A percentile compares a stretch with the other conserved stretches of the same genome.
Evolutionary conservation across 176 grass and related monocot species (phyloP).

Genomic region (Cenchrus purpureus): DNA sequence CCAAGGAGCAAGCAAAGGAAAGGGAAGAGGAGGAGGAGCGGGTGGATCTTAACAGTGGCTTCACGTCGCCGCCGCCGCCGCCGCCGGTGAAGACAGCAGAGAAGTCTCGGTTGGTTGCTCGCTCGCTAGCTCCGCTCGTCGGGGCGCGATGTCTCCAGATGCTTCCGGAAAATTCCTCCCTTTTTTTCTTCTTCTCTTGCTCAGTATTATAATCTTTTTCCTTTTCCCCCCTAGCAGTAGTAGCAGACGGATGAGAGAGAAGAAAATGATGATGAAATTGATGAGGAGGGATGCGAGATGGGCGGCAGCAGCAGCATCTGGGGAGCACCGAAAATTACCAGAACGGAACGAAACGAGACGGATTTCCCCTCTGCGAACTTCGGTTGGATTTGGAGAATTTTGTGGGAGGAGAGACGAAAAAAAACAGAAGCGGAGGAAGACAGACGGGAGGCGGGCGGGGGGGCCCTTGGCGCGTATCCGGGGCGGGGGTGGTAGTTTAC

Average conservation of each 20-base stretch:
- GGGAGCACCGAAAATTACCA: background rate
- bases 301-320: slow-evolving; percentile 2
- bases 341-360: background rate
- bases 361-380: background rate
- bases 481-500: background rate
- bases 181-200: background rate
- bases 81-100: background rate
- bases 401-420: too few relatives aligned
- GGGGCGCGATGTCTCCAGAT: slow-evolving; percentile 36
- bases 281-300: background rate
- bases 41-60: slow-evolving; percentile 11
- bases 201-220: background rate
- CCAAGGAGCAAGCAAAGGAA: background rate
- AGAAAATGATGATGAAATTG: too few relatives aligned
- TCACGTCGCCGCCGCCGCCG: background rate
- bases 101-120: background rate
- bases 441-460: too few relatives aligned
- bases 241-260: background rate
- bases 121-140: background rate
- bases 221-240: background rate
- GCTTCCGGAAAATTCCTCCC: background rate
- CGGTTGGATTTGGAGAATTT: too few relatives aligned
- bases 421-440: too few relatives aligned
- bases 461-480: background rate
- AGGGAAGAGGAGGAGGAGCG: background rate